These are phyloP conservation scores for Leishmania tropica DNA, from an alignment of 208 protist genomes.

Conservation along the genomic window DNA sequence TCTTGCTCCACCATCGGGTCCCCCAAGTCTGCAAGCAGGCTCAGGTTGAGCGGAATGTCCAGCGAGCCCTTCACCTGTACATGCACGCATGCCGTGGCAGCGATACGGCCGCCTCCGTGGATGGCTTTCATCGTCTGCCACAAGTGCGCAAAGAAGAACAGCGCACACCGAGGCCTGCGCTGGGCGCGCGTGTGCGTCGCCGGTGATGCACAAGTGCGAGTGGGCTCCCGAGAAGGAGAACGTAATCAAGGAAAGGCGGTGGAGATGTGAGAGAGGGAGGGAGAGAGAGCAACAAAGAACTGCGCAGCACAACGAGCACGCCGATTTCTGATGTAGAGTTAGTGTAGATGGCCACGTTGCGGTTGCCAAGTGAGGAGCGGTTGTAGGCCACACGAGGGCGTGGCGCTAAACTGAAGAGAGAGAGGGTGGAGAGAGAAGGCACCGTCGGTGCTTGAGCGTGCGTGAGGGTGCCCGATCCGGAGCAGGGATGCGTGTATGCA, in stretches of 20 bases:
- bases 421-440: background rate
- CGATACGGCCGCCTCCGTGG: background rate
- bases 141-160: background rate
- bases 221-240: background rate
- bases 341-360: background rate
- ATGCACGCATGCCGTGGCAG: constrained; percentile 23
- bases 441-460: background rate
- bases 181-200: background rate
- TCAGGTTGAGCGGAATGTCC: constrained; percentile 49
- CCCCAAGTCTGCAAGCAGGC: constrained; percentile 50
- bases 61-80: constrained; percentile 58
- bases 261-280: background rate
- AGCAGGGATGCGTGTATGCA: background rate
- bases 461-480: background rate
- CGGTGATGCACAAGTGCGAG: background rate
- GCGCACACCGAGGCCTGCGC: background rate
- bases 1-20: constrained; percentile 65
- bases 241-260: background rate
- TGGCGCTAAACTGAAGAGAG: background rate
- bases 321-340: background rate
- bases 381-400: background rate
- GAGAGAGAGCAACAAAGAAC: background rate
- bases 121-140: background rate
- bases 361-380: background rate
- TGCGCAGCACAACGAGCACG: background rate